A percentile compares a stretch with the other conserved stretches of the same genome.
Evolutionary conservation across 179 eudicot species (phyloP).

Genomic region (Beta corolliflora): DNA sequence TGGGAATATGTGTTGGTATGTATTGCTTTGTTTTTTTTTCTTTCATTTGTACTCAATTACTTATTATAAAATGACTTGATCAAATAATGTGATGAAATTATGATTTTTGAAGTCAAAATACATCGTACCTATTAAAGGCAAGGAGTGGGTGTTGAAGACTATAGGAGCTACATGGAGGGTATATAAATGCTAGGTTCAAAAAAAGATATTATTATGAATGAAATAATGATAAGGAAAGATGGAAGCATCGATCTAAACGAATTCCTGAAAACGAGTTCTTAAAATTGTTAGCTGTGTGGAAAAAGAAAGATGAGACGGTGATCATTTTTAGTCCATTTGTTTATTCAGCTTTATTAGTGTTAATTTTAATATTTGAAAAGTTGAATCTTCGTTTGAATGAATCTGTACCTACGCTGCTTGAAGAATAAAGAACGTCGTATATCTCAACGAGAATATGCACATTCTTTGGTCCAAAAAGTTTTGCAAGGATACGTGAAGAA

Average conservation of each 20-base stretch:
- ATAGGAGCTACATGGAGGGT: not conserved
- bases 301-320: slow-evolving; percentile 1
- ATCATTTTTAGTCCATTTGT: not conserved
- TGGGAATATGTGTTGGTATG: slow-evolving; percentile 23
- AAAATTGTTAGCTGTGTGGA: slow-evolving; percentile 3
- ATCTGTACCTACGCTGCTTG: not conserved
- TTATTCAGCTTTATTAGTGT: not conserved
- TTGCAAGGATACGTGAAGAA: slow-evolving; percentile 8
- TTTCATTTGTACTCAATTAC: too few species aligned
- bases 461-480: not conserved
- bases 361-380: not conserved
- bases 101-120: not conserved
- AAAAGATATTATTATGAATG: not conserved
- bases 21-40: too few species aligned
- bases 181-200: not conserved
- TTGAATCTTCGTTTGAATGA: not conserved
- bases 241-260: not conserved
- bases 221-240: not conserved
- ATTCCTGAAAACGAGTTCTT: not conserved
- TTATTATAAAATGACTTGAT: too few species aligned
- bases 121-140: not conserved
- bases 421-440: not conserved
- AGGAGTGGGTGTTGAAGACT: not conserved
- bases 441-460: slow-evolving; percentile 13
- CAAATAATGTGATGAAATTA: too few species aligned